phyloP scores from a whole-genome alignment of 768 basidiomycete genomes.

The Podaxis carcinomalis region DNA sequence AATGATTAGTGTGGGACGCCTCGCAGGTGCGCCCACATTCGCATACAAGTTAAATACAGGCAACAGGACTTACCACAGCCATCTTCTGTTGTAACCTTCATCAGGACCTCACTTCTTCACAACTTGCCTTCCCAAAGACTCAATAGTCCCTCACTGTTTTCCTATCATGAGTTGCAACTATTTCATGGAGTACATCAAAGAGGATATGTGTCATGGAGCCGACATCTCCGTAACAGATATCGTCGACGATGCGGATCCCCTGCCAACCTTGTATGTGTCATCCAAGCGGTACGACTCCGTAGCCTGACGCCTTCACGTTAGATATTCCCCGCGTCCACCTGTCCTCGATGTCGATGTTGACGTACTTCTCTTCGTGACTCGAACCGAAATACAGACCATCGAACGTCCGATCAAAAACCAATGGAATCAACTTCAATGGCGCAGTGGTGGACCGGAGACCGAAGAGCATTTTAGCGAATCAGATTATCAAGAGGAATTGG shows the following conservation, averaged over 20 bases:
- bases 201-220: neutral
- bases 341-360: neutral
- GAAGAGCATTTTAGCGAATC: neutral
- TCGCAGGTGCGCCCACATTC: neutral
- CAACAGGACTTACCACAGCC: neutral
- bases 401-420: neutral
- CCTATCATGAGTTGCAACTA: neutral
- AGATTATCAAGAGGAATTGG: neutral
- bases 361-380: neutral
- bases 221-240: neutral
- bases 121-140: neutral
- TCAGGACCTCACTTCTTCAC: neutral
- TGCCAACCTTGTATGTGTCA: neutral
- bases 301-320: neutral
- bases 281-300: neutral
- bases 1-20: neutral
- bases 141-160: neutral
- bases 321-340: neutral
- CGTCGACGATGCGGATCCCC: neutral
- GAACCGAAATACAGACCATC: neutral
- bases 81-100: neutral
- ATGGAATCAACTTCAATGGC: neutral
- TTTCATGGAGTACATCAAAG: neutral
- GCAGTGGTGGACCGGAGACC: neutral
- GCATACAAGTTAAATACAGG: neutral